These are phyloP conservation scores for Colletotrichum zoysiae DNA, from an alignment of 2,329 filamentous ascomycete species.

Conservation along the genomic window DNA sequence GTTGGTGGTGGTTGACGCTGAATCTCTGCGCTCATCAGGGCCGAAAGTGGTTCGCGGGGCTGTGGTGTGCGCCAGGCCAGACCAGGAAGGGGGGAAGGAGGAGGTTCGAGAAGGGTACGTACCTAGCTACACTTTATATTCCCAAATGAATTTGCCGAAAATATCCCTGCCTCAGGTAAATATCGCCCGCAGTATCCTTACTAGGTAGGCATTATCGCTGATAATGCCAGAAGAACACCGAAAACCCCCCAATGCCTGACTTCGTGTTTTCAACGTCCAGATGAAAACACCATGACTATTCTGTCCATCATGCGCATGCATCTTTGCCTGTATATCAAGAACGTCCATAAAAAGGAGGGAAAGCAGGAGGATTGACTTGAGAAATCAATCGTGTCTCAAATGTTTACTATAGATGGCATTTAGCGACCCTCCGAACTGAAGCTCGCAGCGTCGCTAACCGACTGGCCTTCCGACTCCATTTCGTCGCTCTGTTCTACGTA, in stretches of 20 bases:
- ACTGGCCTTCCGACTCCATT: slow-evolving; percentile 53
- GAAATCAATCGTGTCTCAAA: background rate
- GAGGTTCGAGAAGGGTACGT: slow-evolving; percentile 14
- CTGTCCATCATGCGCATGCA: background rate
- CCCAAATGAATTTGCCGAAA: background rate
- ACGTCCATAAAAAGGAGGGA: background rate
- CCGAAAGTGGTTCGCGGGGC: slow-evolving; percentile 39
- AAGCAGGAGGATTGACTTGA: no score
- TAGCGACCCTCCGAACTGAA: slow-evolving; percentile 49
- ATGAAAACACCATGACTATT: no score
- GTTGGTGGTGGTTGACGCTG: slow-evolving; percentile 21
- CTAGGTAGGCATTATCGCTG: no score
- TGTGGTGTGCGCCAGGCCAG: slow-evolving; percentile 20
- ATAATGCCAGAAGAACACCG: background rate
- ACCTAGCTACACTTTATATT: background rate
- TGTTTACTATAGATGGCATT: background rate
- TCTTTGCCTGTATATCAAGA: background rate
- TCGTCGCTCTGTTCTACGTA: slow-evolving; percentile 52
- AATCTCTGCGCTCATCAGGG: slow-evolving; percentile 31
- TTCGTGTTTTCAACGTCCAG: background rate
- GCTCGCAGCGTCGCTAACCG: slow-evolving; percentile 54
- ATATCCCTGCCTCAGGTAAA: background rate
- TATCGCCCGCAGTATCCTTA: no score
- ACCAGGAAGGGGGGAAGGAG: slow-evolving; percentile 6
- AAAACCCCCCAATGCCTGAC: background rate